Conservation (phyloP, 331 rosid species). For the Pyrus hybrid region DNA sequence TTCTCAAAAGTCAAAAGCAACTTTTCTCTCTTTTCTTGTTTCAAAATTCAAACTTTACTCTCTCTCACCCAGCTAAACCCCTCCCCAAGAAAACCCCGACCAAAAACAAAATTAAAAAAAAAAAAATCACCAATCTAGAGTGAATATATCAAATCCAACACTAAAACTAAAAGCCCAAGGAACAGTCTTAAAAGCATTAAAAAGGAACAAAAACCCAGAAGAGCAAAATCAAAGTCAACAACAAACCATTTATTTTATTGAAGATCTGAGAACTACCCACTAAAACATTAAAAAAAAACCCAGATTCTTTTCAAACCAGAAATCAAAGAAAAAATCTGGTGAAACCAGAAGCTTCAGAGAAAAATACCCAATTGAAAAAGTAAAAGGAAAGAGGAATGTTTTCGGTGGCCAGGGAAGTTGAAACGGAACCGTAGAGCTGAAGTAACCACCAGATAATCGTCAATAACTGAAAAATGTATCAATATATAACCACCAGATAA, state of each 20-base stretch:
- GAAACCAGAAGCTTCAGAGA: neutral
- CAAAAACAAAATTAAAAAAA: too few relatives aligned
- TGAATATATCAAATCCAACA: neutral
- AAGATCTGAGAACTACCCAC: neutral
- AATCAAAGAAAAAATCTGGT: neutral
- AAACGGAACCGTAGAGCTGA: slow-evolving; percentile 18
- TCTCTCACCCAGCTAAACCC: neutral
- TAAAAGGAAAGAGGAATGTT: neutral
- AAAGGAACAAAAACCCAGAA: neutral
- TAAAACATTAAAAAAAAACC: neutral
- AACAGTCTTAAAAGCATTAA: neutral
- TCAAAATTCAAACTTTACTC: neutral
- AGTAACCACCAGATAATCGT: slow-evolving; percentile 21
- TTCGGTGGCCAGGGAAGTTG: neutral
- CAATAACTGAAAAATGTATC: neutral
- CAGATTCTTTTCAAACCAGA: neutral
- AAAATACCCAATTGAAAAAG: neutral
- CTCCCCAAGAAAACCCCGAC: neutral
- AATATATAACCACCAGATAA: neutral
- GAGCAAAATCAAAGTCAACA: neutral
- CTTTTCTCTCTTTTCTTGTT: neutral
- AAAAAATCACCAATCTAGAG: neutral
- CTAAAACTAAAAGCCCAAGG: neutral
- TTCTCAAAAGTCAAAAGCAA: slow-evolving; percentile 1
- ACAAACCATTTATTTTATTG: neutral